A percentile compares a stretch with the other conserved stretches of the same genome.
Conservation (phyloP, 2,329 filamentous ascomycete genomes). For the Aspergillus intermedius region DNA sequence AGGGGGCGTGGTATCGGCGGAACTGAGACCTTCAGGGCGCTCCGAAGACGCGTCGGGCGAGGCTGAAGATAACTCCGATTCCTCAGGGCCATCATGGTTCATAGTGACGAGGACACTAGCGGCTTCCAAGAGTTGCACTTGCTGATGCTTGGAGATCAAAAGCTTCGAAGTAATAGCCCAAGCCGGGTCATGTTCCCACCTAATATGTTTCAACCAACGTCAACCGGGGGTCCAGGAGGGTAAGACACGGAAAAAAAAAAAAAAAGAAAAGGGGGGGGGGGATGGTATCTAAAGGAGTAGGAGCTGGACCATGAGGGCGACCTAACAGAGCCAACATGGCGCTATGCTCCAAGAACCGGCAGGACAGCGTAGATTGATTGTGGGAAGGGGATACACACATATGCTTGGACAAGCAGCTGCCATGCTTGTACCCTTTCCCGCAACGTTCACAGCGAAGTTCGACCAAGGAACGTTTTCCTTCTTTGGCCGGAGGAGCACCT, state of each 20-base stretch:
- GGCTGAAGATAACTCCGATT: conserved; percentile 73
- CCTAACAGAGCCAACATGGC: conserved; percentile 35
- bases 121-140: conserved; percentile 94
- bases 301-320: conserved; percentile 32
- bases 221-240: conserved; percentile 26
- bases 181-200: conserved; percentile 98
- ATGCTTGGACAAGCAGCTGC: conserved; percentile 99
- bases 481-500: conserved; percentile 73
- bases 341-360: conserved; percentile 36
- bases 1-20: conserved; percentile 85
- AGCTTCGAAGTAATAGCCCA: conserved; percentile 97
- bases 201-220: conserved; percentile 44
- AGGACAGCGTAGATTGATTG: conserved; percentile 31
- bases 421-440: conserved; percentile 99
- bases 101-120: conserved; percentile 93
- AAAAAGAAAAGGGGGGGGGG: conserved; percentile 17
- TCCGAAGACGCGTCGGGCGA: conserved; percentile 82
- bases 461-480: conserved; percentile 68
- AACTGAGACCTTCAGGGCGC: conserved; percentile 65
- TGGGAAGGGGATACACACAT: conserved; percentile 72
- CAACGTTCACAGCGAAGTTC: conserved; percentile 96
- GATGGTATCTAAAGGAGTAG: conserved; percentile 11
- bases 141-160: conserved; percentile 98
- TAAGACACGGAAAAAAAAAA: not conserved
- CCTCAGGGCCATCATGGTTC: conserved; percentile 61